Base-by-base conservation (phyloP, 2,329 filamentous ascomycete species). In the Fusarium palustre region DNA sequence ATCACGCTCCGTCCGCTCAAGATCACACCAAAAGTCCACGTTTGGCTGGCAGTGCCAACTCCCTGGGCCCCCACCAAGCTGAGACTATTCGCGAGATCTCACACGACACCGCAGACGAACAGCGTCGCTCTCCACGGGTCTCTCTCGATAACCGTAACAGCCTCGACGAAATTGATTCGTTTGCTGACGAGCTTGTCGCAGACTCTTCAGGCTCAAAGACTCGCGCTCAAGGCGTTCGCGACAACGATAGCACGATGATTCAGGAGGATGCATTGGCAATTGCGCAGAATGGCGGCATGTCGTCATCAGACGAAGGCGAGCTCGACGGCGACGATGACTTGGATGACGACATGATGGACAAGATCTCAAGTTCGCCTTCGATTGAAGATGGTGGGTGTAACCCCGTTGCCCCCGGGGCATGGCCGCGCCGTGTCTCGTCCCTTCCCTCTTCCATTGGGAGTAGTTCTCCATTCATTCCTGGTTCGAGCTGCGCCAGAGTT, bases 291-390 rank as follows among this genome's bases (percentile, higher is more conserved):
- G 88, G 87, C 65, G 86, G 85, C 68, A 70, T 81, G 68, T 81
- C 83, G 49, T 82, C 84, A 43, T 80, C 78, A 47, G 85, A 88
- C 72, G 90, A 91, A 68, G 88, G 86, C 48, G 90, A 92, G 68
- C 81, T 88, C 75, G 87, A 91, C 72, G 88, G 88, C 70, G 89
- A 88, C 49, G 91, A 92, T 73, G 87, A 92, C 74, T 82, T 94
- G 79, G 94, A 97, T 76, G 86, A 97, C 81, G 95, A 98, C 80
- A 90, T 97, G 90, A 93, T 97, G 92, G 96, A 98, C 84, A 96
- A 96, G 81, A 97, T 99, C 72, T 98, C 95, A 76, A 98, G 94
- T 81, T 98, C 95, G 75, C 96, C 96, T 78, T 98, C 95, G 75
- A 99, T 99, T 81, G 94, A 97, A 85, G 95, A 98, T 91, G 95